phyloP scores from a whole-genome alignment of 345 rosid genomes.

The Acer negundo region DNA sequence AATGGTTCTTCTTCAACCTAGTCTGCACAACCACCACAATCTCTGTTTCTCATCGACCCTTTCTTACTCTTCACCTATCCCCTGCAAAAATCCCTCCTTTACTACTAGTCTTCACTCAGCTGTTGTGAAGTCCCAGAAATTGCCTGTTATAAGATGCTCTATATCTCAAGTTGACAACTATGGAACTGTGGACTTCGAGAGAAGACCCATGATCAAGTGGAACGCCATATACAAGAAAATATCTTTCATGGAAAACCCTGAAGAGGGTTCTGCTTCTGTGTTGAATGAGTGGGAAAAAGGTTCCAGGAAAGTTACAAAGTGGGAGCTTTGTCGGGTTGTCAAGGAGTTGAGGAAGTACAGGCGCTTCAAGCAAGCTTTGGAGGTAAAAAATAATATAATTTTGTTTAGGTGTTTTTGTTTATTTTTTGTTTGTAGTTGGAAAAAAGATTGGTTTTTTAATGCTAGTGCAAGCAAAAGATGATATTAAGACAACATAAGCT shows the following conservation, averaged over 20 bases:
- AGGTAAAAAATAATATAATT: slow-evolving; percentile 44
- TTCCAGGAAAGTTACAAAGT: slow-evolving; percentile 67
- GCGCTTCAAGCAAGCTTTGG: slow-evolving; percentile 74
- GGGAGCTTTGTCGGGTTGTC: slow-evolving; percentile 92
- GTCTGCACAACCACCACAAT: slow-evolving; percentile 43
- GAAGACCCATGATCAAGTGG: slow-evolving; percentile 79
- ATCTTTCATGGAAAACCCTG: slow-evolving; percentile 75
- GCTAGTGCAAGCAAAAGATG: not conserved
- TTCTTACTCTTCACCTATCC: slow-evolving; percentile 44
- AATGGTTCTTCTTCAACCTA: slow-evolving; percentile 66
- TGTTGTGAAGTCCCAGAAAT: slow-evolving; percentile 14
- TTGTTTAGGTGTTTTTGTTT: slow-evolving; percentile 8
- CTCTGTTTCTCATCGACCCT: slow-evolving; percentile 44
- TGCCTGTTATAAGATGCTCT: slow-evolving; percentile 45
- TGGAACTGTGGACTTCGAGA: slow-evolving; percentile 74
- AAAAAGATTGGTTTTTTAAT: not conserved
- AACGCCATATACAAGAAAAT: slow-evolving; percentile 72
- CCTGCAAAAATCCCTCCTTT: slow-evolving; percentile 25
- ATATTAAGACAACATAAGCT: not conserved
- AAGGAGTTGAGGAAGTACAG: slow-evolving; percentile 86
- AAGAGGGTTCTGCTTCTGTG: slow-evolving; percentile 65
- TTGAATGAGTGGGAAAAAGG: slow-evolving; percentile 72
- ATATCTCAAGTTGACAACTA: slow-evolving; percentile 68
- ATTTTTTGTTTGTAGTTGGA: not conserved
- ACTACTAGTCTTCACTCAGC: slow-evolving; percentile 20